These are phyloP conservation scores for Smithsoniella earleae DNA, from an alignment of 163 green algal genomes.

Conservation along the genomic window DNA sequence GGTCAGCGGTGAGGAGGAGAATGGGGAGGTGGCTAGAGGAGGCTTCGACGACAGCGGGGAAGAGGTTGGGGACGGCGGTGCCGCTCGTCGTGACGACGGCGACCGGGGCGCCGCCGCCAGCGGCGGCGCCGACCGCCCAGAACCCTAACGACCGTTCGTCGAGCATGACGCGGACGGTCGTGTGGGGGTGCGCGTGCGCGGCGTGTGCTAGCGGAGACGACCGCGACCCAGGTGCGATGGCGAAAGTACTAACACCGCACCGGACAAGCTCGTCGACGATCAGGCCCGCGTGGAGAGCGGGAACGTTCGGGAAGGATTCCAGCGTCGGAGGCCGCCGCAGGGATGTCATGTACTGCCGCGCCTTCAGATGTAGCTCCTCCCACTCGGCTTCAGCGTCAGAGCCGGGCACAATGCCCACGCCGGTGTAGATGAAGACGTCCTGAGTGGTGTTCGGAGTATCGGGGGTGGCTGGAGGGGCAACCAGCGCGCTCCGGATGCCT, in stretches of 20 bases:
- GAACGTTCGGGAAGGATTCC: slow-evolving; percentile 39
- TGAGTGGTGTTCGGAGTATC: slow-evolving; percentile 1
- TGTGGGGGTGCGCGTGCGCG: slow-evolving; percentile 65
- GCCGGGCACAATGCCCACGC: slow-evolving; percentile 84
- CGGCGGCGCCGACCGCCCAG: slow-evolving; percentile 77
- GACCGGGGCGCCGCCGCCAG: slow-evolving; percentile 41
- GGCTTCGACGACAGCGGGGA: slow-evolving; percentile 84
- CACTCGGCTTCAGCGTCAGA: slow-evolving; percentile 72
- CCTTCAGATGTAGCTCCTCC: slow-evolving; percentile 91
- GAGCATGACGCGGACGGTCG: slow-evolving; percentile 68
- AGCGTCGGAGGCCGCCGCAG: slow-evolving; percentile 31
- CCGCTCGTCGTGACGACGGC: slow-evolving; percentile 73
- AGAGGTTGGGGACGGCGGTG: slow-evolving; percentile 92
- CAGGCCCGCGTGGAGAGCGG: slow-evolving; percentile 49
- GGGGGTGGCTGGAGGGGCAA: slow-evolving; percentile 38
- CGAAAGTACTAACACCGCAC: slow-evolving; percentile 71
- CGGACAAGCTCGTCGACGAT: slow-evolving; percentile 88
- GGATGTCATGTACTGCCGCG: slow-evolving; percentile 37
- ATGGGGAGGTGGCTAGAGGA: slow-evolving; percentile 66
- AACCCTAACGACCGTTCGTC: slow-evolving; percentile 94
- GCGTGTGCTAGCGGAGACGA: slow-evolving; percentile 83
- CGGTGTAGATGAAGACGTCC: slow-evolving; percentile 68
- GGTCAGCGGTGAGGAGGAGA: slow-evolving; percentile 87
- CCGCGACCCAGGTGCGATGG: slow-evolving; percentile 73
- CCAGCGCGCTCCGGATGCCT: slow-evolving; percentile 84